These are phyloP conservation scores for Solanum bukasovii DNA, from an alignment of 257 asterid genomes.

Conservation along the genomic window DNA sequence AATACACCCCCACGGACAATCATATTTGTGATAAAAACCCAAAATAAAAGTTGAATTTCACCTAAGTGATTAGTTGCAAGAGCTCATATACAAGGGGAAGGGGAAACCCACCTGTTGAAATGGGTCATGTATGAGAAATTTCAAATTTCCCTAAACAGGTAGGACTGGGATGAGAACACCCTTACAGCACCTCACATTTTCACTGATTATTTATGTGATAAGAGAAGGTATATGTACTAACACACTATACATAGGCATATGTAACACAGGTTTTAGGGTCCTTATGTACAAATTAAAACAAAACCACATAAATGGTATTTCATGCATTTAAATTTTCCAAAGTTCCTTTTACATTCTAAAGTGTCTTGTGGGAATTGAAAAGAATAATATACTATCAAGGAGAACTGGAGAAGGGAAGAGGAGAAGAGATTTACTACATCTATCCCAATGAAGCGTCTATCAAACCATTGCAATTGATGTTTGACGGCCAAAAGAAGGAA, in stretches of 20 bases:
- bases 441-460: background rate
- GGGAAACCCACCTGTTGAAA: background rate
- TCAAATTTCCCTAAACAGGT: background rate
- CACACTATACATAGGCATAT: background rate
- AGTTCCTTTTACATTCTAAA: background rate
- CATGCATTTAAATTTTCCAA: background rate
- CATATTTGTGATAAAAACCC: background rate
- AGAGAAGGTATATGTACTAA: background rate
- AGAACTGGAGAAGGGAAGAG: background rate
- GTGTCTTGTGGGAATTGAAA: background rate
- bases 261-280: background rate
- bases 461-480: background rate
- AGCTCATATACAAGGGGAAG: background rate
- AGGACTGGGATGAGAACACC: background rate
- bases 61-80: background rate
- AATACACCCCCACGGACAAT: background rate
- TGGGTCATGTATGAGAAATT: background rate
- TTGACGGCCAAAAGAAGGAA: background rate
- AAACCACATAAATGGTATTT: background rate
- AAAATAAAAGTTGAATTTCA: background rate
- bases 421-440: background rate
- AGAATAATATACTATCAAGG: background rate
- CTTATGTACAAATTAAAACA: background rate
- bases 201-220: background rate
- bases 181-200: background rate